Conservation (phyloP, 2,329 filamentous ascomycete species). For the Fusarium pininemorale region DNA sequence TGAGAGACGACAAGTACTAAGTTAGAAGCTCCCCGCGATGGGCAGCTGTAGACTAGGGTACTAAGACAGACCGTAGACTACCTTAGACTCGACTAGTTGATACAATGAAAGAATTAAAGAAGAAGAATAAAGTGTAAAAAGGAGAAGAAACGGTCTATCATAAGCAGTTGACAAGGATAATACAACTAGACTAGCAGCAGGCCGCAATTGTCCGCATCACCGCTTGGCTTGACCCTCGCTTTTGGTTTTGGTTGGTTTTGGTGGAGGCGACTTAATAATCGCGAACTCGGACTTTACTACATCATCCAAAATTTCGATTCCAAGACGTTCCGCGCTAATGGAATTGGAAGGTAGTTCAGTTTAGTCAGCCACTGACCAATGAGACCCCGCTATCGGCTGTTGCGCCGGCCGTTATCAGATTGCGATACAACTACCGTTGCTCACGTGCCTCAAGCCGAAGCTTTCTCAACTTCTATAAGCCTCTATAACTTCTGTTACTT, state of each 20-base stretch:
- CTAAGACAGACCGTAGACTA: not conserved
- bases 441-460: slow-evolving; percentile 10
- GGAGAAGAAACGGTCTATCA: slow-evolving; percentile 12
- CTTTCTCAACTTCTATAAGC: not conserved
- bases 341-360: not conserved
- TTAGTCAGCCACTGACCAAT: slow-evolving; percentile 22
- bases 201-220: slow-evolving; percentile 47
- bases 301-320: slow-evolving; percentile 45
- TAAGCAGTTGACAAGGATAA: slow-evolving; percentile 14
- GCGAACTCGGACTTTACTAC: slow-evolving; percentile 45
- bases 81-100: not conserved
- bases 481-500: not conserved
- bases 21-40: slow-evolving; percentile 40
- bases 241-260: slow-evolving; percentile 12
- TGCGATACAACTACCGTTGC: slow-evolving; percentile 30
- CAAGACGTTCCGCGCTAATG: slow-evolving; percentile 9
- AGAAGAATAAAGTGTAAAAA: slow-evolving; percentile 11
- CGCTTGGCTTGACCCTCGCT: slow-evolving; percentile 23
- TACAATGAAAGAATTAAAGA: slow-evolving; percentile 27
- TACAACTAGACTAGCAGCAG: slow-evolving; percentile 7
- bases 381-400: slow-evolving; percentile 24
- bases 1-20: not conserved
- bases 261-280: slow-evolving; percentile 47
- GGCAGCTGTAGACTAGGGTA: slow-evolving; percentile 21
- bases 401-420: slow-evolving; percentile 31